Conservation (phyloP, 208 protist species). For the Acanthamoeba healyi region DNA sequence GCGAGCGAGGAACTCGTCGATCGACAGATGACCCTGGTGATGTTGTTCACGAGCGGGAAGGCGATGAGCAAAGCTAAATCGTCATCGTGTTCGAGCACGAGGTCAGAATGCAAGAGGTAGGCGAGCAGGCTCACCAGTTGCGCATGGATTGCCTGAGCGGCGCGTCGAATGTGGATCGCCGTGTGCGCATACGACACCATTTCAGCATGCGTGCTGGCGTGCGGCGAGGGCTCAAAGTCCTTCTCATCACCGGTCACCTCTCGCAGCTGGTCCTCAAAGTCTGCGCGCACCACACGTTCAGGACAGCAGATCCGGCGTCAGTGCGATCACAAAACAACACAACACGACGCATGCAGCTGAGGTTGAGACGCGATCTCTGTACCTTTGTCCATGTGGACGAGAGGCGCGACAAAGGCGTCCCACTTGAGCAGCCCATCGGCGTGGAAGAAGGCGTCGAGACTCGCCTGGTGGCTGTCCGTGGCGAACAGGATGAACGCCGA, state of each 20-base stretch:
- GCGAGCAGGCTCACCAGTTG: neutral
- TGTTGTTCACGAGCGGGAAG: neutral
- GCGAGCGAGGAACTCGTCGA: neutral
- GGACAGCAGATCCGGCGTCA: neutral
- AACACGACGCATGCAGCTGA: neutral
- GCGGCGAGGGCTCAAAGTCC: slow-evolving; percentile 11
- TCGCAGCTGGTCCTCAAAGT: neutral
- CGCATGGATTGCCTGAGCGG: neutral
- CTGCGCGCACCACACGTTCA: neutral
- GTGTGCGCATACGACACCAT: slow-evolving; percentile 53
- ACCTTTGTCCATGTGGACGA: neutral
- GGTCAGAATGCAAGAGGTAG: neutral
- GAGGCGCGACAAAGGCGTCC: neutral
- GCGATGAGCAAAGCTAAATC: neutral
- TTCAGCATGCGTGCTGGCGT: neutral
- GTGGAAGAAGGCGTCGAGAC: slow-evolving; percentile 10
- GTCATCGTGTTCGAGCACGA: neutral
- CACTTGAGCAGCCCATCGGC: neutral
- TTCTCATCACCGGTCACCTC: slow-evolving; percentile 9
- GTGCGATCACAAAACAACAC: neutral
- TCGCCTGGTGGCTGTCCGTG: neutral
- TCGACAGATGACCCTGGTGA: neutral
- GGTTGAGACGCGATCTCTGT: neutral
- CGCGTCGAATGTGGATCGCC: slow-evolving; percentile 26
- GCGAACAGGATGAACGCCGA: slow-evolving; percentile 8